Base-by-base conservation (phyloP, 2,329 filamentous ascomycete genomes). In the Rutstroemia sp. region DNA sequence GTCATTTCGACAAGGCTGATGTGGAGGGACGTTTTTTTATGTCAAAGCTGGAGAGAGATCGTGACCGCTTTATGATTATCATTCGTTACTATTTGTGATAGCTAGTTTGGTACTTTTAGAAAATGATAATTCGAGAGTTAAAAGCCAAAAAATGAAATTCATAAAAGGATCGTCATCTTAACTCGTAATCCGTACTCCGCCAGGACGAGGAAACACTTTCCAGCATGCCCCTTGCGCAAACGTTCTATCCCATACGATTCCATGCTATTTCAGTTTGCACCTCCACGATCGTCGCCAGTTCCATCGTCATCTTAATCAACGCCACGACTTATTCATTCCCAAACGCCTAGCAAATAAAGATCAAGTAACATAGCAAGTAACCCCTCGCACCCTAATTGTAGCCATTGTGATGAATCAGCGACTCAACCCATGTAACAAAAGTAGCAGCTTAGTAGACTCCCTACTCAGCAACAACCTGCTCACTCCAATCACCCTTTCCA, bases 401-500 rank as follows among this genome's bases (percentile, higher is more conserved):
- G 3, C 12, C 30, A 34, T 34, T 12, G 30, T 34, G 30, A 34
- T 3, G n/a, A 42, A 42, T 19, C 19, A 10, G 8, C 5, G 14
- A 42, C n/a, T 42, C 39, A 42, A 42, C 16, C 14, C 39, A 42
- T 42, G n/a, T 19, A 19, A 17, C 39, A 17, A 42, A 17, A 42
- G 16, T n/a, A 16, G n/a, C 19, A 42, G 16, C 39, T 6, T 5
- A 42, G n/a, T 17, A 17, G 19, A 9, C 6, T 3, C 14, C n/a
- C 39, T 42, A 17, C n/a, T 42, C 39, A 42, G 19, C n/a, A 42
- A 19, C 9, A 42, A 42, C 49, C 27, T 64, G 61, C 60, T 67
- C 66, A 54, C 63, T 66, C 63, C 64, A 68, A 57, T 67, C 67
- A n/a, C 63, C 61, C 19, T 57, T 51, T 8, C 50, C 58, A 51